Base-by-base conservation (phyloP, 345 rosid species). In the Pistacia vera region DNA sequence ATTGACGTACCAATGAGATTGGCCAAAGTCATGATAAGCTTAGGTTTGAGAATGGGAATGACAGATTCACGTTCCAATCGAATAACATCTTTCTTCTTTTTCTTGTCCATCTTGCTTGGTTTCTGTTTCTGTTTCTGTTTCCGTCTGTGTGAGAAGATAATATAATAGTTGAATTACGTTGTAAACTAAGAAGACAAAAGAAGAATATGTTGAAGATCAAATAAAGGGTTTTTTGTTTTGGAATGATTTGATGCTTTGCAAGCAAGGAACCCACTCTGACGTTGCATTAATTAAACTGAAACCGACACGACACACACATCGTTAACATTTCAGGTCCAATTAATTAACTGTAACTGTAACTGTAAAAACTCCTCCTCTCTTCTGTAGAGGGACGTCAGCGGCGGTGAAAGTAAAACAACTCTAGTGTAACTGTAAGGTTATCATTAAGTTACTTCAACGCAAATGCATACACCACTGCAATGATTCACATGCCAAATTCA, bases 61-160 rank as follows among this genome's bases (percentile, higher is more conserved):
- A 95, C 98, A 5, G 98, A 95, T 83, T 95, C 99, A 67, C 90
- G 90, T 74, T 95, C 98, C 82, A 95, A 79, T 3, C 92, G 89
- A 75, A 95, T 93, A 55, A 91, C 83, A 38, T 95, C 99, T 75
- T 83, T 87, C 62, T 87, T 86, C 82, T 83, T 80, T 6, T 60
- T 74, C 25, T 73, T 59, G n/a, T 73, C 78, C 80, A 60, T 76
- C 61, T 5, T n/a, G 11, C 56, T 3, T 25, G 10, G 60, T 25
- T 28, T 73, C 78, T 67, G 48, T 35, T 28, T 67, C 78, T 67
- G 48, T 35, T 44, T 22, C 57, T 64, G n/a, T 67, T 63, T 63
- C 18, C 4, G 38, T 55, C 11, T 66, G 61, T 68, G 33, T 16
- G 6, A 18, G 14, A 9, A 4, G 18, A 14, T 49, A 5, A 8